Evolutionary conservation across 2,329 filamentous ascomycete genomes (phyloP).

Genomic region (Alternaria panax): DNA sequence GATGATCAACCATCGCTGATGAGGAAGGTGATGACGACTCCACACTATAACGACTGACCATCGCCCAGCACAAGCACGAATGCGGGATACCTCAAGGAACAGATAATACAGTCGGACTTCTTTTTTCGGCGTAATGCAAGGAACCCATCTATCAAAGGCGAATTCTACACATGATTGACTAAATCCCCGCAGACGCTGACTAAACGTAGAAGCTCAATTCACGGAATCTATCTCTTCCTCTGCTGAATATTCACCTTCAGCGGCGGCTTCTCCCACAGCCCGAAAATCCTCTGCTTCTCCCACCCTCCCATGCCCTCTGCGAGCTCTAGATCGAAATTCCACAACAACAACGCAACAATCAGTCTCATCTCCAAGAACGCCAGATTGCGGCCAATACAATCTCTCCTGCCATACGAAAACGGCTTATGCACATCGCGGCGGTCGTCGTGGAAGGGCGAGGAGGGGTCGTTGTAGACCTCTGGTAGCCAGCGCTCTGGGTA

Average conservation of each 20-base stretch:
- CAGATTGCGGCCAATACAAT: not conserved
- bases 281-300: not conserved
- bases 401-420: not conserved
- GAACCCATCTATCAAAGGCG: no score
- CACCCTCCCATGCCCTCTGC: not conserved
- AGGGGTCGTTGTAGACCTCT: not conserved
- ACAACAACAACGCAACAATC: not conserved
- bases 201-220: no score
- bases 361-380: not conserved
- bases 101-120: no score
- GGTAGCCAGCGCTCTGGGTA: not conserved
- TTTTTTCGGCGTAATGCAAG: no score
- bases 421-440: not conserved
- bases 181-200: no score
- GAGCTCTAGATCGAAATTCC: not conserved
- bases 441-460: not conserved
- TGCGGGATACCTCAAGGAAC: no score
- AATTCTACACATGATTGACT: no score
- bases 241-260: not conserved
- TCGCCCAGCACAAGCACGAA: no score
- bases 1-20: no score
- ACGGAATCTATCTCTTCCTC: no score
- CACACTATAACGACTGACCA: no score
- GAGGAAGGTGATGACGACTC: no score
- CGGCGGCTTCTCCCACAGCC: not conserved